Evolutionary conservation across 805 yeast species (phyloP), one percentile per base, ranked within the genome.

Genomic region (Starmerella floris): DNA sequence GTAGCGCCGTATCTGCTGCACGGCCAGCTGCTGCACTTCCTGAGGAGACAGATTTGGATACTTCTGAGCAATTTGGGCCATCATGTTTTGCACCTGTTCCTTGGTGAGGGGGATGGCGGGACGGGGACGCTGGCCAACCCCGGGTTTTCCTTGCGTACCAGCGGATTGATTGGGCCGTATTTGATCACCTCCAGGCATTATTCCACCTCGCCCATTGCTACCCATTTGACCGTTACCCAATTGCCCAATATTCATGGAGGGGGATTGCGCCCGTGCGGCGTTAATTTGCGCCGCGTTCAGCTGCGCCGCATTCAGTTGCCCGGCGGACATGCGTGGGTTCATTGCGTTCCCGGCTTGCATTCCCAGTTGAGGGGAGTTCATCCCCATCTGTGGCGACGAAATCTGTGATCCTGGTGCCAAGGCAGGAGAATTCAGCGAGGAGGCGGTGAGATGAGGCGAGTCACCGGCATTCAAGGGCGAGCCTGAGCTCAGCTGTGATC

Each of bases 1-100:
- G 27, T 44, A 53, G 16, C 53, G 42, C 39, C 50, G 48, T 19
- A 54, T 43, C 5, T 52, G 50, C 39, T 46, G 50, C 6, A 42
- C 21, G 3, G 57, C 57, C 11, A 45, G 38, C 17, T 44, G 51
- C 36, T 50, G 54, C 9, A 55, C 53, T 36, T 55, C 55, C 39
- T 49, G 50, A 9, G 42, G 45, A 17, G 53, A 42, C n/a, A 49
- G 34, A 5, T 31, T 40, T 16, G 58, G 57, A 27, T 53, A 39
- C 34, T 40, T 39, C 40, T 37, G 47, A 4, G 48, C 43, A 22
- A 53, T 53, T 30, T 51, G 51, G 10, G 30, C 20, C 51, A 55
- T 51, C 30, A 55, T 22, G 8, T 39, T 39, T 23, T 46, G 44
- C 15, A 52, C 30, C 45, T 52, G 57, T 32, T 51, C 51, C 3